phyloP scores from a whole-genome alignment of 148 eudicot genomes.

The Fagopyrum tataricum region DNA sequence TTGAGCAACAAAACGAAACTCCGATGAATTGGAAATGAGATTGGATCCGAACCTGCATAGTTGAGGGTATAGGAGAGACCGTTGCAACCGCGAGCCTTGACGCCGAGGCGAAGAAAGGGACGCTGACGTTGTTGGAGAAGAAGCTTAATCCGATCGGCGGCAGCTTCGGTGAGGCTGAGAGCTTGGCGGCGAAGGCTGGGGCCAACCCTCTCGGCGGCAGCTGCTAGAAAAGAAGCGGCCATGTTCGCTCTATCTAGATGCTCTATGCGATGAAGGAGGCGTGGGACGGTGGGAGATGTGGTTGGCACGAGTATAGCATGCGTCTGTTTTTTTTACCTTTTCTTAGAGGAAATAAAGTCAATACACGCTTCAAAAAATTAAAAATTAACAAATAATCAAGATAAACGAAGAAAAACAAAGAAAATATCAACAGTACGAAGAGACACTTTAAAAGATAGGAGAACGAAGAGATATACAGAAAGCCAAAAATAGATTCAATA shows the following conservation, averaged over 20 bases:
- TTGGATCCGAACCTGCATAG: constrained; percentile 37
- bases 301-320: neutral
- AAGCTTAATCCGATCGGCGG: constrained; percentile 59
- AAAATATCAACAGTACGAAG: no score
- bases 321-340: no score
- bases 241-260: neutral
- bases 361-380: no score
- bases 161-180: constrained; percentile 51
- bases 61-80: constrained; percentile 74
- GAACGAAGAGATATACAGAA: no score
- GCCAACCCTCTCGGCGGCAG: constrained; percentile 36
- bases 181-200: constrained; percentile 53
- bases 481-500: no score
- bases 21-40: neutral
- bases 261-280: neutral
- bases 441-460: no score
- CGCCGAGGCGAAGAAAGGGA: constrained; percentile 59
- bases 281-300: neutral
- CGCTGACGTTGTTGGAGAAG: constrained; percentile 58
- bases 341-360: no score
- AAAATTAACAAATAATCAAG: no score
- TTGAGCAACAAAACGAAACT: neutral
- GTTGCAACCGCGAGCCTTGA: constrained; percentile 85
- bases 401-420: no score
- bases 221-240: constrained; percentile 27